Evolutionary conservation across 192 early-diverging fungal species (phyloP), one percentile per base, ranked within the genome.

Genomic region (Backusella tuberculispora): DNA sequence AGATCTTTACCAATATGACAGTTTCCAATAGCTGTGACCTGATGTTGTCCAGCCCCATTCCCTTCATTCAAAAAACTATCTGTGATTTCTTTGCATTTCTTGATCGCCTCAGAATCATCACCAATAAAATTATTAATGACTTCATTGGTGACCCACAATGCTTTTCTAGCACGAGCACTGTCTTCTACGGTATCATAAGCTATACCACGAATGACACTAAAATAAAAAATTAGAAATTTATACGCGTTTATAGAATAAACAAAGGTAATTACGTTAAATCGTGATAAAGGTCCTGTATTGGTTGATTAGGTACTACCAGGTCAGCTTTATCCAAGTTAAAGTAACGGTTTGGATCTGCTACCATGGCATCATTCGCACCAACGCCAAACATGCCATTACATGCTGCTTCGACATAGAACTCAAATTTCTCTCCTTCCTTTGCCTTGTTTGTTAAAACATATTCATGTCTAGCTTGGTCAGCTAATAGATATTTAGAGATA

Each of bases 331-430:
- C 19, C 9, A 99, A 82, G 4, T 15, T 24, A 71, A 90, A 99
- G 29, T 73, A 50, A 5, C 89, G 83, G 76, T 95, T 81, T 6
- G 88, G 84, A 17, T 93, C 83, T 0, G 95, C 95, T 3, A 82
- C 81, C 81, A 82, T 82, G 8, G 70, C 89, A 73, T 85, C 53
- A 10, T 84, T 86, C 63, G 53, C 71, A 38, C 93, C 95, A 45
- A 85, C 86, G 26, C 98, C 98, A 85, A 97, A 98, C 89, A 98
- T 86, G 17, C 91, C 92, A 80, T 99, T 99, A 81, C 96, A 97
- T 0, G 94, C 97, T 37, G 95, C 88, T 68, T 99, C 98, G 41
- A 98, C 74, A 77, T 92, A 97, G 64, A 97, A 86, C 37, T 93
- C 83, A 68, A 90, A 85, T 14, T 79, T 79, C 73, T 89, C 81